Base-by-base conservation (phyloP, 2,329 filamentous ascomycete species). In the Colletotrichum filicis region DNA sequence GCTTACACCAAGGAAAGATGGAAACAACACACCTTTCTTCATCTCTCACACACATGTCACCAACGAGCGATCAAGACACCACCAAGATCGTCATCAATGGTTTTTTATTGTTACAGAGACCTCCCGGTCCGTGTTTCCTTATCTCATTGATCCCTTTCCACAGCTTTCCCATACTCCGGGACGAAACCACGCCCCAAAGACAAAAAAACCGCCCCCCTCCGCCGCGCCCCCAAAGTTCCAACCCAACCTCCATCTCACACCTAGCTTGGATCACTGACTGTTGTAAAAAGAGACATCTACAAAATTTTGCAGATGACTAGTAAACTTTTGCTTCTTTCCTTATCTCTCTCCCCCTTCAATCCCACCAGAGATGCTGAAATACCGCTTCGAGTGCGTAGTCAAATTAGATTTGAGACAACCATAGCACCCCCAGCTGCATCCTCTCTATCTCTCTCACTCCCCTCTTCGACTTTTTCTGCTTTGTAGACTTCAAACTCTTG, bases 321-420 rank as follows among this genome's bases (percentile, higher is more conserved):
- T 56, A 32, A 65, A 57, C 35, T 57, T 63, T 70, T 61, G 28
- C 9, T 19, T 52, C 53, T 52, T 30, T 19, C 37, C 16, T 7
- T 11, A 5, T 42, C 52, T 52, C 28, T 49, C 57, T 28, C 7
- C 28, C 59, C 42, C 16, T 14, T 16, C 24, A 22, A 35, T n/a
- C 16, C 22, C 22, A 16, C 30, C 42, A 26, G 63, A 30, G 49
- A 72, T 59, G 65, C 42, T 64, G 53, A 72, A 57, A 32, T 46
- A 22, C 55, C 70, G 60, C 70, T 49, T 46, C 49, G 28, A 49
- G 55, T 60, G 61, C 55, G 24, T 65, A 19, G 56, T 66, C 60
- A 65, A 73, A 73, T 60, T 65, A 73, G 59, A 64, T 70, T 32
- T n/a, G 59, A 60, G 59, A 70, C 63, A 53, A 46, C 49, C 24